phyloP scores from a whole-genome alignment of 257 asterid species.

The Hygrophila difformis region DNA sequence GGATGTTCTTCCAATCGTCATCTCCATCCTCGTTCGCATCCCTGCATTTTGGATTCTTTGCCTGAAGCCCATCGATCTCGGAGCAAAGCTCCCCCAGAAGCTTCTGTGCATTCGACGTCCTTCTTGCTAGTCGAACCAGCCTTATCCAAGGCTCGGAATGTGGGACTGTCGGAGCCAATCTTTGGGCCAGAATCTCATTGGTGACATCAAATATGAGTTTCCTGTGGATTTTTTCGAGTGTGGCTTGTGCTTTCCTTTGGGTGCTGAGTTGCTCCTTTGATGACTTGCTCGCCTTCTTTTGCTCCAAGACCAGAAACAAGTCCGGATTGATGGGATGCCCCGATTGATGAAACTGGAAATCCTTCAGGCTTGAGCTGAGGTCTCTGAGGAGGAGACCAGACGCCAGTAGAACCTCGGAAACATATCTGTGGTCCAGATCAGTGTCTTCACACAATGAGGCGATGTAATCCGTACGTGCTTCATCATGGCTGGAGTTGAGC shows the following conservation, averaged over 20 bases:
- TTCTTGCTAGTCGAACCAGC: constrained; percentile 27
- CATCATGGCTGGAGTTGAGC: constrained; percentile 87
- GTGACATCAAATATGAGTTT: constrained; percentile 64
- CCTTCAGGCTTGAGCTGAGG: constrained; percentile 49
- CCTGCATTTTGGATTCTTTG: constrained; percentile 28
- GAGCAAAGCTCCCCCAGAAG: constrained; percentile 68
- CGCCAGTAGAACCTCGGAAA: constrained; percentile 81
- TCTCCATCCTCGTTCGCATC: constrained; percentile 31
- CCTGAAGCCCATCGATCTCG: constrained; percentile 58
- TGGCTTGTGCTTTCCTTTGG: constrained; percentile 23
- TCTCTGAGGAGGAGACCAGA: constrained; percentile 92
- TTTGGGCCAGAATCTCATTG: constrained; percentile 69
- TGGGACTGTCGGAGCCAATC: constrained; percentile 29
- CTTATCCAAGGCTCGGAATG: constrained; percentile 32
- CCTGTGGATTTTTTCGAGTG: constrained; percentile 43
- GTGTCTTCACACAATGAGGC: constrained; percentile 82
- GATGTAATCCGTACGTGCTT: constrained; percentile 80
- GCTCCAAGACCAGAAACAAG: constrained; percentile 88
- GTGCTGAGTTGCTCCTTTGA: constrained; percentile 24
- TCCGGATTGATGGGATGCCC: constrained; percentile 91
- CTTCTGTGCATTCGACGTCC: constrained; percentile 52
- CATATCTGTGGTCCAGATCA: constrained; percentile 71
- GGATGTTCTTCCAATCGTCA: constrained; percentile 45
- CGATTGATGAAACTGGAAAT: constrained; percentile 73
- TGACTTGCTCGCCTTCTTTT: constrained; percentile 51